These are phyloP conservation scores for Ulota crispa DNA, from an alignment of 225 moss, liverwort and hornwort genomes.

Conservation along the genomic window DNA sequence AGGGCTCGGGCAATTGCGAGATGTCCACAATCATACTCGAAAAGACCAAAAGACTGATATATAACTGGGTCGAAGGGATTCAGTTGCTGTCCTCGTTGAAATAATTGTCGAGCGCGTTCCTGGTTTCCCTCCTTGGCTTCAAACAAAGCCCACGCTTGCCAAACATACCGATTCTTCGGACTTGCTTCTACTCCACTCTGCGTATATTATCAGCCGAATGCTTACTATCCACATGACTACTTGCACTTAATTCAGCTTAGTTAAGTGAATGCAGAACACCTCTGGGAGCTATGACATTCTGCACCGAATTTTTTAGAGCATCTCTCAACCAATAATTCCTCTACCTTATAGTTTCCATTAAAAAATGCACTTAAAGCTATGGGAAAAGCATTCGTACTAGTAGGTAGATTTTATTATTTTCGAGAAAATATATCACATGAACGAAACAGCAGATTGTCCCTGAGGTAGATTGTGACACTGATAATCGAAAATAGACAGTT, in stretches of 20 bases:
- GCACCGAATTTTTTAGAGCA: neutral
- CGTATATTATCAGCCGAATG: constrained; percentile 13
- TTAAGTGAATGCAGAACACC: constrained; percentile 2
- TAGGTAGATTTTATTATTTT: neutral
- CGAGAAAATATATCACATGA: neutral
- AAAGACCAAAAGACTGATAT: constrained; percentile 85
- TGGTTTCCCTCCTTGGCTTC: constrained; percentile 83
- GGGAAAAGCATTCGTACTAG: neutral
- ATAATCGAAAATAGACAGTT: neutral
- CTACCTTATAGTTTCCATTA: neutral
- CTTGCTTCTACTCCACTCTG: constrained; percentile 96
- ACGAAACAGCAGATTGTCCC: constrained; percentile 8
- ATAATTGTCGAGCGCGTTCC: constrained; percentile 88
- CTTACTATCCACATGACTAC: constrained; percentile 5
- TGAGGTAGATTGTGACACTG: neutral
- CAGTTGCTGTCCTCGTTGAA: constrained; percentile 82
- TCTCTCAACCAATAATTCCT: constrained; percentile 9
- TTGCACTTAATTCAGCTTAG: constrained; percentile 9
- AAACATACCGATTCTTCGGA: constrained; percentile 94
- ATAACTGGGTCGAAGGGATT: constrained; percentile 85
- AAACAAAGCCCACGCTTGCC: constrained; percentile 98
- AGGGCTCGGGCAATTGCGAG: constrained; percentile 64
- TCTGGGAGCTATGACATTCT: neutral
- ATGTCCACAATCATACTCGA: constrained; percentile 84
- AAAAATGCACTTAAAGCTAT: neutral